Percentiles rank a stretch among this genome's conserved stretches.
These are phyloP conservation scores for Dactylellina cionopaga DNA, from an alignment of 2,329 filamentous ascomycete genomes.

Conservation along the genomic window DNA sequence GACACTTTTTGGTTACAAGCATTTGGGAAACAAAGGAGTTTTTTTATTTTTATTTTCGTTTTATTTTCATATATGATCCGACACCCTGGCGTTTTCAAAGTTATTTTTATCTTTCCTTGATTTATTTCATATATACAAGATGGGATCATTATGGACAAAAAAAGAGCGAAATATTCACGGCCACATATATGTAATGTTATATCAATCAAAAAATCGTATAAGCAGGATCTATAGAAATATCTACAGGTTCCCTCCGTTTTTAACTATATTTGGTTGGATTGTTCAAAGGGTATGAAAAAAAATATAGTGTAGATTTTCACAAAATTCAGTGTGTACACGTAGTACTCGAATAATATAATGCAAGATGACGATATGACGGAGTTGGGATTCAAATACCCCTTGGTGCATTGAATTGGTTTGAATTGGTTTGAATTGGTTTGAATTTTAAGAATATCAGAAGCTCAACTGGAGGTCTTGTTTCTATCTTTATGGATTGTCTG, in stretches of 20 bases:
- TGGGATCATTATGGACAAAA: not conserved
- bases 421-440: no score
- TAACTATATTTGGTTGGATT: not conserved
- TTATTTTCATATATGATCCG: not conserved
- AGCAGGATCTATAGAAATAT: slow-evolving; percentile 27
- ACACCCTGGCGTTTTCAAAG: not conserved
- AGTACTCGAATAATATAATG: not conserved
- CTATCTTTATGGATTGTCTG: no score
- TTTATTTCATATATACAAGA: not conserved
- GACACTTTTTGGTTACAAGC: no score
- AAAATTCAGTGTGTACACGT: slow-evolving; percentile 10
- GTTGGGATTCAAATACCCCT: not conserved
- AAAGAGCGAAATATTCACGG: not conserved
- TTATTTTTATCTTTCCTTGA: slow-evolving; percentile 11
- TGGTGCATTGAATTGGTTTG: no score
- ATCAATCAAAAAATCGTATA: slow-evolving; percentile 4
- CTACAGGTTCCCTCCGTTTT: not conserved
- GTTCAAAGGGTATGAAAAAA: not conserved
- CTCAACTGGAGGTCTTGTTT: no score
- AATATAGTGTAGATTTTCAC: no score
- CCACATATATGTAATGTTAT: no score
- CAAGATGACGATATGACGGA: not conserved
- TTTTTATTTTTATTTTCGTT: not conserved
- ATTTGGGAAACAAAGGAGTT: slow-evolving; percentile 8
- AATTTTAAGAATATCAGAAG: no score